phyloP scores from a whole-genome alignment of 176 grass and related monocot species.

The Eremochloa ophiuroides region DNA sequence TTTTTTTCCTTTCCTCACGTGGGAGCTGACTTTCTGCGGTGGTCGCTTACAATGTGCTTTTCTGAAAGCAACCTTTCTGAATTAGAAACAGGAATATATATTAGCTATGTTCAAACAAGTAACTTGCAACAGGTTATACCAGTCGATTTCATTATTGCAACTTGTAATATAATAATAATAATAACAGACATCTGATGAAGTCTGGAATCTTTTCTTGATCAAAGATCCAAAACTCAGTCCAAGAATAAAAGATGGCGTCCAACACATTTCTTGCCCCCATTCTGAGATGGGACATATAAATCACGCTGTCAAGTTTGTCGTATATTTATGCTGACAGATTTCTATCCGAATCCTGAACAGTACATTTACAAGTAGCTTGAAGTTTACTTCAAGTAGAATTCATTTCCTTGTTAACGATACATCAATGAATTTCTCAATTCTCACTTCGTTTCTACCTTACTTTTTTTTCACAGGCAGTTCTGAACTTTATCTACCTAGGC shows the following conservation, averaged over 20 bases:
- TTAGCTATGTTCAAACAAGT: not conserved
- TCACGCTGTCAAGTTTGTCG: slow-evolving; percentile 14
- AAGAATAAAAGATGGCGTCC: not conserved
- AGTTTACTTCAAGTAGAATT: not conserved
- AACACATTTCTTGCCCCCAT: not conserved
- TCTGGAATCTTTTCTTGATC: slow-evolving; percentile 7
- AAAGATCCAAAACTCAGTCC: not conserved
- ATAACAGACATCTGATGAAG: not conserved
- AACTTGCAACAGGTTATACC: not conserved
- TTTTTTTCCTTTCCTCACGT: not conserved
- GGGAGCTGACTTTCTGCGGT: not conserved
- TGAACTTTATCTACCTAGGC: slow-evolving; percentile 52
- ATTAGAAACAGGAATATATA: not conserved
- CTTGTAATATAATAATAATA: not conserved
- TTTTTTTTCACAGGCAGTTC: slow-evolving; percentile 39
- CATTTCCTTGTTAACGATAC: slow-evolving; percentile 1
- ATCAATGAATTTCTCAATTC: not conserved
- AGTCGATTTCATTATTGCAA: not conserved
- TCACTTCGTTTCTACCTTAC: not conserved
- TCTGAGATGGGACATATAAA: not conserved
- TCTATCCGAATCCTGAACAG: not conserved
- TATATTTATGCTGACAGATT: not conserved
- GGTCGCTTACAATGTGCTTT: not conserved
- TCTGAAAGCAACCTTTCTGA: not conserved
- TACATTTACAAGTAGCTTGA: not conserved